Conservation (phyloP, 768 basidiomycete species). For the Piloderma croceum region DNA sequence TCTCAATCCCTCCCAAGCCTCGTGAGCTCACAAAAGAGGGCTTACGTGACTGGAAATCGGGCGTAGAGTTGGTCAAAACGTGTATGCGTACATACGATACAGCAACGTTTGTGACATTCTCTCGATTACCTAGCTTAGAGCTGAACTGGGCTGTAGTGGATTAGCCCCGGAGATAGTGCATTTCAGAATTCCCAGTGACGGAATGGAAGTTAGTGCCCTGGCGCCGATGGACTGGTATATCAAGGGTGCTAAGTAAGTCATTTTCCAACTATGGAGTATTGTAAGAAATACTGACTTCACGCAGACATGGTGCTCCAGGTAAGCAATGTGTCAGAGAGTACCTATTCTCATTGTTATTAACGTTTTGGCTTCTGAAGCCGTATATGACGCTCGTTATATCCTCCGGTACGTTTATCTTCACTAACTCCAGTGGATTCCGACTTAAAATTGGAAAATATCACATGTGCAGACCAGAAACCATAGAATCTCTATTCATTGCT, state of each 20-base stretch:
- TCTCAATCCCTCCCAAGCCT: constrained; percentile 64
- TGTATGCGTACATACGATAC: constrained; percentile 86
- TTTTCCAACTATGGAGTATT: no score
- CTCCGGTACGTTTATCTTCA: constrained; percentile 50
- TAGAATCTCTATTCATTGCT: constrained; percentile 90
- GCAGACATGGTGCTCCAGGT: not conserved
- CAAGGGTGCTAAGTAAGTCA: constrained; percentile 63
- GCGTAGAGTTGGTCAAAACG: constrained; percentile 76
- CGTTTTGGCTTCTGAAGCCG: constrained; percentile 18
- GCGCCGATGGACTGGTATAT: constrained; percentile 83
- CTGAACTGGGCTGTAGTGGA: constrained; percentile 42
- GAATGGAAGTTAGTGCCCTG: constrained; percentile 36
- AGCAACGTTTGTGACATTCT: constrained; percentile 54
- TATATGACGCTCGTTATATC: constrained; percentile 90
- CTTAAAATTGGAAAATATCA: no score
- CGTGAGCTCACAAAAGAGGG: constrained; percentile 57
- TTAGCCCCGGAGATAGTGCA: constrained; percentile 87
- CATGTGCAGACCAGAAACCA: constrained; percentile 75
- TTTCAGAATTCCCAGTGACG: constrained; percentile 64
- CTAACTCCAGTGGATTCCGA: not conserved
- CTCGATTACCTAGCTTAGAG: not conserved
- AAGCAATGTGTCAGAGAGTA: not conserved
- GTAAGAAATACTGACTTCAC: no score
- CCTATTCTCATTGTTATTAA: constrained; percentile 17
- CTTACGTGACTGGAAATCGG: constrained; percentile 75